Evolutionary conservation across 2,329 filamentous ascomycete species (phyloP).

Genomic region (Cladosporium sphaerospermum): DNA sequence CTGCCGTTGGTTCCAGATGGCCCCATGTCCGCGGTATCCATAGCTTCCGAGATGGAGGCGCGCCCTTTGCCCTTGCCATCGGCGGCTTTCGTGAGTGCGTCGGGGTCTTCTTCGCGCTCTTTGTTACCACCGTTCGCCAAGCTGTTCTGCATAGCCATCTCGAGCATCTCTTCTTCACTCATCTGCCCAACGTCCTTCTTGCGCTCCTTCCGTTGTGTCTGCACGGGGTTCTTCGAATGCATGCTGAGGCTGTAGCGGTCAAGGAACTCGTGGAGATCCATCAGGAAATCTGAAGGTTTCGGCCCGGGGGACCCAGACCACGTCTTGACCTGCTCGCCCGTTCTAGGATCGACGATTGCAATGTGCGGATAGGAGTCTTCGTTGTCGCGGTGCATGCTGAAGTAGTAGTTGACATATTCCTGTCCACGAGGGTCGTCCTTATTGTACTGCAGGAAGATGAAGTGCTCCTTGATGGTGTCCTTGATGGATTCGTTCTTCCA

Average conservation of each 20-base stretch:
- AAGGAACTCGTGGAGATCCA: constrained; percentile 91
- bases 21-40: constrained; percentile 26
- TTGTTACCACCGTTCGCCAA: constrained; percentile 51
- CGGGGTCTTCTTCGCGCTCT: constrained; percentile 68
- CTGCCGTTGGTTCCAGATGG: constrained; percentile 12
- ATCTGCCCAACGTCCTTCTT: constrained; percentile 73
- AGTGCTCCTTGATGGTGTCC: constrained; percentile 81
- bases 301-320: constrained; percentile 85
- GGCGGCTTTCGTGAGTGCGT: constrained; percentile 67
- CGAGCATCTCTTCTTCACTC: constrained; percentile 96
- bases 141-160: constrained; percentile 88
- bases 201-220: constrained; percentile 63
- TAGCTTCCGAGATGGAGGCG: constrained; percentile 16
- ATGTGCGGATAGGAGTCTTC: constrained; percentile 93
- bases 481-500: constrained; percentile 83
- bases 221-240: constrained; percentile 88
- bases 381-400: constrained; percentile 64
- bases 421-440: constrained; percentile 74
- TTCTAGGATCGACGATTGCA: constrained; percentile 89
- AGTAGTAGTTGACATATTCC: constrained; percentile 88
- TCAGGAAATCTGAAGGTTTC: constrained; percentile 71
- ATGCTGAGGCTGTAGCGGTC: constrained; percentile 87
- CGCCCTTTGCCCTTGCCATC: constrained; percentile 18
- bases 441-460: constrained; percentile 90
- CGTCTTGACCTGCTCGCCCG: constrained; percentile 92